Evolutionary conservation across 257 asterid species (phyloP).

Genomic region (Jacaranda copaia): DNA sequence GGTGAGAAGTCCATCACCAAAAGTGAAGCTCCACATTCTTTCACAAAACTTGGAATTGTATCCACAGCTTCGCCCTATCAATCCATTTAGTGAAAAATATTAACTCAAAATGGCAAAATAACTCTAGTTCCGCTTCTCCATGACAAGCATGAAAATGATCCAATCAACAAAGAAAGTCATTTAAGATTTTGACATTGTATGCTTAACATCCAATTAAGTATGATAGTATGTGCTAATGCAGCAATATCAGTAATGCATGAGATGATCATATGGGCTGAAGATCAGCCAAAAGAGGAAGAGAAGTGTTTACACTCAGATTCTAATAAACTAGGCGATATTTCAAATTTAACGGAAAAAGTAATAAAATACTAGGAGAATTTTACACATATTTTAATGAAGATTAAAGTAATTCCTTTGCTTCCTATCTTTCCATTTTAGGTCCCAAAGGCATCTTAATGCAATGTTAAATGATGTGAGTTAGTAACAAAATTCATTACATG

Average conservation of each 20-base stretch:
- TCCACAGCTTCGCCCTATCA: constrained; percentile 87
- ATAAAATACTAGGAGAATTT: neutral
- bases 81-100: constrained; percentile 19
- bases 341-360: neutral
- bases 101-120: constrained; percentile 20
- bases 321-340: neutral
- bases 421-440: neutral
- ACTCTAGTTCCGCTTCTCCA: neutral
- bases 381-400: neutral
- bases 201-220: neutral
- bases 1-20: constrained; percentile 98
- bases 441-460: neutral
- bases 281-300: too few relatives aligned
- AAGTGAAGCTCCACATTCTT: constrained; percentile 87
- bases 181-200: neutral
- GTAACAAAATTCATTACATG: neutral
- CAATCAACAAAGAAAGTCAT: neutral
- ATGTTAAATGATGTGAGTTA: neutral
- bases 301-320: neutral
- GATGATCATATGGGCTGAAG: neutral
- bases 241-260: neutral
- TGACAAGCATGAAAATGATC: neutral
- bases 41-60: constrained; percentile 74
- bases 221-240: neutral
- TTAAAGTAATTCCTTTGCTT: neutral